Percentiles rank a stretch among this genome's conserved stretches.
Conservation (phyloP, 2,329 filamentous ascomycete genomes). For the Pseudogymnoascus sp. region DNA sequence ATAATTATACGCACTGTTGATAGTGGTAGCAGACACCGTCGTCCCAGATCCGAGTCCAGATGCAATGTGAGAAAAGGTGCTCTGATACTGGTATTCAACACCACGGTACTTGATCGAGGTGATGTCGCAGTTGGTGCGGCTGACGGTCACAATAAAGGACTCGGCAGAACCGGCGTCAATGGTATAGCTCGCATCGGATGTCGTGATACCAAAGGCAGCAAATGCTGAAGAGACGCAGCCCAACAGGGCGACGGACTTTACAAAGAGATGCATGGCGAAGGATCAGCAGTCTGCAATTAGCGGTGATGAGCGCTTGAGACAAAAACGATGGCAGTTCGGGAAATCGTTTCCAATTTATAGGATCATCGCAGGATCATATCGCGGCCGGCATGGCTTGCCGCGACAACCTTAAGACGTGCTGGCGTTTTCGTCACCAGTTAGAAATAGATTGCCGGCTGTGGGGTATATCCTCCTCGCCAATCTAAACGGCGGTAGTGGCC, state of each 20-base stretch:
- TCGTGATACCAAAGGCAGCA: conserved; percentile 37
- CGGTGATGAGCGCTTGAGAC: not conserved
- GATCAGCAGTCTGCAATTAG: not conserved
- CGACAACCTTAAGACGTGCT: not conserved
- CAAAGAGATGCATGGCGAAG: not conserved
- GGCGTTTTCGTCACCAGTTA: not conserved
- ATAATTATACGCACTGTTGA: not conserved
- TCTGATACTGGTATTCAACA: conserved; percentile 48
- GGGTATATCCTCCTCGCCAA: conserved; percentile 2
- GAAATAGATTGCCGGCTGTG: not conserved
- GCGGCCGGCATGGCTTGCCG: not conserved
- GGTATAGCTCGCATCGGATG: conserved; percentile 34
- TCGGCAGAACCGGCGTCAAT: conserved; percentile 42
- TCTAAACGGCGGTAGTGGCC: not conserved
- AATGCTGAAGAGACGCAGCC: conserved; percentile 19
- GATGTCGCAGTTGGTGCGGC: conserved; percentile 51
- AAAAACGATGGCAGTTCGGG: not conserved
- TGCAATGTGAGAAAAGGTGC: conserved; percentile 46
- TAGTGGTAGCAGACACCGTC: conserved; percentile 36
- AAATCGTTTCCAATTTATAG: conserved; percentile 1
- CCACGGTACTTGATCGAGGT: conserved; percentile 54
- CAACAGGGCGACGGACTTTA: not conserved
- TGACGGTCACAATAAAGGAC: conserved; percentile 43
- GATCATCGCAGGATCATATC: not conserved
- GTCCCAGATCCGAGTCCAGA: conserved; percentile 49